A percentile compares a stretch with the other conserved stretches of the same genome.
These are phyloP conservation scores for Amborella trichopoda DNA, from an alignment of 164 flowering plant species.

Conservation along the genomic window DNA sequence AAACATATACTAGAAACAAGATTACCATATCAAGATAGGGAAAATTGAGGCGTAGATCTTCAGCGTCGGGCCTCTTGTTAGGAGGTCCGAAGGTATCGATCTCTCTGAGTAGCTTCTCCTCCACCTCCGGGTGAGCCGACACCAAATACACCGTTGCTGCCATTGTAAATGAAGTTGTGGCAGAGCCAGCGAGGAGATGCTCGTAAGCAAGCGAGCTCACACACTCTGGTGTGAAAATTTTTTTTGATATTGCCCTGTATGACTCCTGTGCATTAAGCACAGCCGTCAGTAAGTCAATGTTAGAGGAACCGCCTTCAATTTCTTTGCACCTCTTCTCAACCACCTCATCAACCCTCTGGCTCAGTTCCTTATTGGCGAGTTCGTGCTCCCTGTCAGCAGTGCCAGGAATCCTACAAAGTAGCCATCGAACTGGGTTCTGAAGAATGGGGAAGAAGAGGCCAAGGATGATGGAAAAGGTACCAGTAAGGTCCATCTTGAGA, in stretches of 20 bases:
- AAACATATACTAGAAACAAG: too few species aligned
- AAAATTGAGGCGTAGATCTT: conserved; percentile 67
- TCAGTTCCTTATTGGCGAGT: conserved; percentile 37
- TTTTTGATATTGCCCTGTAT: conserved; percentile 24
- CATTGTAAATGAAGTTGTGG: conserved; percentile 78
- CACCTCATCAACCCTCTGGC: conserved; percentile 46
- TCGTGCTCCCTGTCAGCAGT: conserved; percentile 69
- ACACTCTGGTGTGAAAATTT: conserved; percentile 58
- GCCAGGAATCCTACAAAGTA: conserved; percentile 68
- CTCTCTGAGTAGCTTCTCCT: conserved; percentile 61
- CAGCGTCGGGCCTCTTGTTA: conserved; percentile 43
- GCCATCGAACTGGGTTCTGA: conserved; percentile 69
- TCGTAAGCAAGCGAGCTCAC: conserved; percentile 83
- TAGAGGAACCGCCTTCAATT: conserved; percentile 16
- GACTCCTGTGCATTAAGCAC: conserved; percentile 62
- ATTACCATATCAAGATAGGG: conserved; percentile 86
- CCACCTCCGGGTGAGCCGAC: conserved; percentile 70
- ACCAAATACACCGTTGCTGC: conserved; percentile 65
- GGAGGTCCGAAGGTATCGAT: conserved; percentile 61
- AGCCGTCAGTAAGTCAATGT: conserved; percentile 68
- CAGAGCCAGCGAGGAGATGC: conserved; percentile 87
- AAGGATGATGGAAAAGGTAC: conserved; percentile 66
- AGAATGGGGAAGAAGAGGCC: conserved; percentile 77
- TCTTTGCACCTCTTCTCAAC: conserved; percentile 45
- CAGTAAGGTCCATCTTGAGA: conserved; percentile 88